Evolutionary conservation across 306 rosid genomes (phyloP).

Genomic region (Begonia masoniana): DNA sequence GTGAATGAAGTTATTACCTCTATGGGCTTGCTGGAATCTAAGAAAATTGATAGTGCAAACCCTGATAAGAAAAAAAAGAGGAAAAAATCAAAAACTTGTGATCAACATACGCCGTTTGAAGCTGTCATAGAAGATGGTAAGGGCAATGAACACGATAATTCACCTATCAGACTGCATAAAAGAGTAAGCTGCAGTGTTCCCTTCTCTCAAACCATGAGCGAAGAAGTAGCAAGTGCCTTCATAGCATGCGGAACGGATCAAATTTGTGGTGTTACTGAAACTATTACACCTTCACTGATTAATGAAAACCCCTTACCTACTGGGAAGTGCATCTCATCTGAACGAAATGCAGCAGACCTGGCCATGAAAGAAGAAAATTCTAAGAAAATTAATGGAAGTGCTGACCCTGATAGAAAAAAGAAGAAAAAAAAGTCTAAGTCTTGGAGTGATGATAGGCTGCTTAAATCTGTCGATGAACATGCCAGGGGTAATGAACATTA

Average conservation of each 20-base stretch:
- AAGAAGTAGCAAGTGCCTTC: too few species aligned
- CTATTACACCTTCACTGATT: slow-evolving; percentile 17
- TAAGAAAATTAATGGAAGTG: slow-evolving; percentile 12
- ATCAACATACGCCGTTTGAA: slow-evolving; percentile 7
- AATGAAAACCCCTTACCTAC: slow-evolving; percentile 17
- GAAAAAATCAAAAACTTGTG: slow-evolving; percentile 24
- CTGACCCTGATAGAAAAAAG: slow-evolving; percentile 23
- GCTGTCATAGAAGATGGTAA: slow-evolving; percentile 5
- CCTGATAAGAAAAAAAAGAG: slow-evolving; percentile 22
- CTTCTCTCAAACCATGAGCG: too few species aligned
- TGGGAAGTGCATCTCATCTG: slow-evolving; percentile 15
- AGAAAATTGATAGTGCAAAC: slow-evolving; percentile 18
- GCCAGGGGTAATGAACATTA: slow-evolving; percentile 20
- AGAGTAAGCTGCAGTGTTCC: too few species aligned
- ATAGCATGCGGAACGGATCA: slow-evolving; percentile 12
- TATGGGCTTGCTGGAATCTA: slow-evolving; percentile 17
- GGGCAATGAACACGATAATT: too few species aligned
- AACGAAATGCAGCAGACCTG: slow-evolving; percentile 15
- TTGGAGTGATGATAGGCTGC: slow-evolving; percentile 12
- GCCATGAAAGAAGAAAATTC: slow-evolving; percentile 14
- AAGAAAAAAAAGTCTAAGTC: slow-evolving; percentile 24
- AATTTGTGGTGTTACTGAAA: slow-evolving; percentile 19
- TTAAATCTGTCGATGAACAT: slow-evolving; percentile 8
- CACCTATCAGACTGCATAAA: too few species aligned
- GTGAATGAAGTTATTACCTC: slow-evolving; percentile 12